Evolutionary conservation across 768 basidiomycete genomes (phyloP), one percentile per base, ranked within the genome.

Genomic region (Astraeus odoratus): DNA sequence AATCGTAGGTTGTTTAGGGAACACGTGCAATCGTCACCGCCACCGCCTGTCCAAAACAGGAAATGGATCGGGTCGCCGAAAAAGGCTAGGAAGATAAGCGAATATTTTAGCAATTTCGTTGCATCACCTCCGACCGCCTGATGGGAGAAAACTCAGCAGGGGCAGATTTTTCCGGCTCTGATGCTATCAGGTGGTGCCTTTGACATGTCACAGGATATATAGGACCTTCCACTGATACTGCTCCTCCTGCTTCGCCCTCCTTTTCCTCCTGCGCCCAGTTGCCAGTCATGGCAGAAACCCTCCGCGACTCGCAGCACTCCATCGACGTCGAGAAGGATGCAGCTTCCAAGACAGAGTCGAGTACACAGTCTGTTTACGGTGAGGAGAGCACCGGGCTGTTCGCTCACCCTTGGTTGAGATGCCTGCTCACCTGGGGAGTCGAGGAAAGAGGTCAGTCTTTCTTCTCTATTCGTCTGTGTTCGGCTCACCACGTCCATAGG

Each of bases 301-400:
- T 31, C 39, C 51, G 23, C 33, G 60, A 58, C 23, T 53, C 52
- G 12, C 58, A 57, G 10, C 30, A 36, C 42, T 58, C 52, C 39
- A 40, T 47, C 42, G 61, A 63, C 25, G 19, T 59, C 51, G 62
- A 64, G 42, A 66, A 64, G 55, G 62, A 63, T 44, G 44, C 44
- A 0, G 48, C 38, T 0, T 61, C 56, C 13, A 45, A 12, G 39
- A 43, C 57, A 1, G 50, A 51, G 30, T 60, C 58, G 0, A 35
- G 30, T 13, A 42, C 3, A 6, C 22, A 27, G 5, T 23, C 43
- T 19, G 12, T 29, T 40, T 43, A 49, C 2, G 9, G 24, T 15
- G 49, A 40, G 5, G 51, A 35, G 31, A 43, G 9, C 9, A 19
- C 19, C 1, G 31, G 22, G 4, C 40, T 29, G 39, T 8, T 29